These are phyloP conservation scores for Aphanoascus verrucosus DNA, from an alignment of 2,329 filamentous ascomycete species.

Conservation along the genomic window DNA sequence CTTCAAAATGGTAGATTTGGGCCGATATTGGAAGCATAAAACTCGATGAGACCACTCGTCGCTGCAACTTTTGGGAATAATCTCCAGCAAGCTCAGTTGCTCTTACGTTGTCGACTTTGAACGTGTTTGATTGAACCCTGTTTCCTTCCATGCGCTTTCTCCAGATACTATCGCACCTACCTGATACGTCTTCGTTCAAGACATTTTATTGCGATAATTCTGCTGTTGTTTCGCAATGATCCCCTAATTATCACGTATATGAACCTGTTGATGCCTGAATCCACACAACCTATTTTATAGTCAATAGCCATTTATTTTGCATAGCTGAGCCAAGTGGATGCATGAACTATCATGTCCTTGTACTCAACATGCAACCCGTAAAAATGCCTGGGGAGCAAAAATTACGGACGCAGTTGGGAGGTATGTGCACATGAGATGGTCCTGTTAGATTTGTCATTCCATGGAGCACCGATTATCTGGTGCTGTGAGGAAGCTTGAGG, in stretches of 20 bases:
- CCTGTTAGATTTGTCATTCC: neutral
- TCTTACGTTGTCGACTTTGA: no score
- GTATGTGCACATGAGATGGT: neutral
- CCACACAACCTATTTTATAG: no score
- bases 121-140: no score
- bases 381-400: neutral
- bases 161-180: no score
- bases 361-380: neutral
- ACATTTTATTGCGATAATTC: no score
- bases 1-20: constrained; percentile 11
- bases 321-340: no score
- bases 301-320: no score
- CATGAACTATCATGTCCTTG: neutral
- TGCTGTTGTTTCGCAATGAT: no score
- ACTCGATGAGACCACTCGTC: neutral
- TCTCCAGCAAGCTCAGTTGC: neutral
- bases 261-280: no score
- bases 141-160: no score
- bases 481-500: neutral
- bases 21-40: constrained; percentile 7
- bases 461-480: neutral
- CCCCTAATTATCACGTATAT: no score
- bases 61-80: neutral
- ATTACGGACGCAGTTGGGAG: neutral
- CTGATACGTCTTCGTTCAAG: no score